phyloP scores from a whole-genome alignment of 2,329 filamentous ascomycete species.

The Alternaria angustiovoidea region DNA sequence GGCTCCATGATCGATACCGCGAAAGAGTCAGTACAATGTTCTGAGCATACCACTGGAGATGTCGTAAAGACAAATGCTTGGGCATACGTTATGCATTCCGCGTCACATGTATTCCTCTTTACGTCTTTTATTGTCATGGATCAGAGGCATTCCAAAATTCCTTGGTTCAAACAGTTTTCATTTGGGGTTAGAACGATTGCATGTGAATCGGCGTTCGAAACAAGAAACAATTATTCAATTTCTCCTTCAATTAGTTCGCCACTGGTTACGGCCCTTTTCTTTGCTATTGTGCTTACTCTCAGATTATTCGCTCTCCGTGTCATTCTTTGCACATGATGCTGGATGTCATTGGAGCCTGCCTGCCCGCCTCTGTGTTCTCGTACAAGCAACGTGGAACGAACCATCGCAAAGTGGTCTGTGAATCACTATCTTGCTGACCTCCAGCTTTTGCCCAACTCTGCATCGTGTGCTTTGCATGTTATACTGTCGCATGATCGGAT shows the following conservation, averaged over 20 bases:
- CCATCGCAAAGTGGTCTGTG: constrained; percentile 15
- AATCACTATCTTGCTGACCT: constrained; percentile 24
- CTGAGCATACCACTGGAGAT: neutral
- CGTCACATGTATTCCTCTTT: constrained; percentile 7
- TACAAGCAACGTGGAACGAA: constrained; percentile 43
- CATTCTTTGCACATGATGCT: neutral
- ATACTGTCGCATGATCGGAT: constrained; percentile 19
- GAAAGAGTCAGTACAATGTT: neutral
- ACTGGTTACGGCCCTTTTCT: neutral
- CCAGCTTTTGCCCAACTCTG: neutral
- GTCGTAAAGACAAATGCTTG: constrained; percentile 11
- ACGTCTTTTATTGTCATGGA: constrained; percentile 8
- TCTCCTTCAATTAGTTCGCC: neutral
- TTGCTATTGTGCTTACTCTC: neutral
- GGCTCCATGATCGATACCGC: constrained; percentile 7
- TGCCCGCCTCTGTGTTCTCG: constrained; percentile 13
- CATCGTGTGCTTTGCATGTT: constrained; percentile 15
- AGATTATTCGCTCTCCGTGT: neutral
- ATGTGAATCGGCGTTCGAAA: constrained; percentile 36
- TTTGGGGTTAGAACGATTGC: constrained; percentile 36
- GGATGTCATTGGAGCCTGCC: constrained; percentile 6
- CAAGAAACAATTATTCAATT: constrained; percentile 37
- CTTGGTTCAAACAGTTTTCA: constrained; percentile 19
- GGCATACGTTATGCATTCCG: constrained; percentile 9
- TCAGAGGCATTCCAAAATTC: constrained; percentile 19